Evolutionary conservation across 2,329 filamentous ascomycete genomes (phyloP), one percentile per base, ranked within the genome.

Genomic region (Colletotrichum abscissum): DNA sequence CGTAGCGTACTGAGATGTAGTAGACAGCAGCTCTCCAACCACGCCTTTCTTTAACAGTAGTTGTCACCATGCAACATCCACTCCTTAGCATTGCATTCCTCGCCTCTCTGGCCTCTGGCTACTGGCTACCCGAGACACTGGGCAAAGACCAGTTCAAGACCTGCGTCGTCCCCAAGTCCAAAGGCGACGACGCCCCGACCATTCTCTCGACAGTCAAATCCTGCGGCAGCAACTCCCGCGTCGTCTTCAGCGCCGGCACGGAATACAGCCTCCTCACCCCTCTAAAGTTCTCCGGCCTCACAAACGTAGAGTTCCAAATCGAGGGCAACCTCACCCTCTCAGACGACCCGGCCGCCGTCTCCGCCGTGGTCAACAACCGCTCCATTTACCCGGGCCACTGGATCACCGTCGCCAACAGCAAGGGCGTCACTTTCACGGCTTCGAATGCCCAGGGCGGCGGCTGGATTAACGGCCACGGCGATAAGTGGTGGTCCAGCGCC

Each of bases 101-200:
- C 3, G 58, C 66, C 24, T 38, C 46, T 1, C 5, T 55, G 33
- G 68, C 63, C 4, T 67, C 68, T 4, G 68, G 28, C 22, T 71
- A 71, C 33, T 71, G 68, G 68, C n/a, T 71, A 14, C 68, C 68
- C 56, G 68, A 71, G 52, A 67, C 62, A 1, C 26, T 71, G 52
- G 22, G 52, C 24, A 63, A 65, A 6, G 35, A 38, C 19, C 33
- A 62, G 3, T 71, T 71, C 63, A 71, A 67, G 33, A 71, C 63
- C 24, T 71, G 68, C n/a, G 56, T 71, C 4, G 68, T 71, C 14
- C 68, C 68, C 1, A 67, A 71, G 46, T 58, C 68, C 19, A 35
- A 33, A 1, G 63, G 68, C 30, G 68, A 71, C 9, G 68, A 55
- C n/a, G 54, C 68, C 1, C 68, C 68, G 4, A 33, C 46, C 14